Conservation (phyloP, 345 rosid genomes). For the Gossypium longicalyx region DNA sequence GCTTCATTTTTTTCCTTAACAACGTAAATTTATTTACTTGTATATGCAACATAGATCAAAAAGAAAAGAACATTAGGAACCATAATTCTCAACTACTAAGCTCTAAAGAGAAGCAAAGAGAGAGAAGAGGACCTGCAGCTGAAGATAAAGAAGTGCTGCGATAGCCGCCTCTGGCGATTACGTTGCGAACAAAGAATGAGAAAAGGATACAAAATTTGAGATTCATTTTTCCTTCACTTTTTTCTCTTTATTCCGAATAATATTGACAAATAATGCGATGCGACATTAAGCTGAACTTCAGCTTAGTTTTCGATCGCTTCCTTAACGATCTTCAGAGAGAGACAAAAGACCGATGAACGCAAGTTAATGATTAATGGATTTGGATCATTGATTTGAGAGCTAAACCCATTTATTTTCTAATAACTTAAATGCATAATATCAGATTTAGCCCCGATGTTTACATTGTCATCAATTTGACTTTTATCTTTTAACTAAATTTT, state of each 20-base stretch:
- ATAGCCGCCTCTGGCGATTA: constrained; percentile 12
- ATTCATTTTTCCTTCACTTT: background rate
- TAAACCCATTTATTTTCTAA: background rate
- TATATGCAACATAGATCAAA: background rate
- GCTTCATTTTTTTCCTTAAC: background rate
- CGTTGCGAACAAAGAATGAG: background rate
- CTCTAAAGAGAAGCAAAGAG: background rate
- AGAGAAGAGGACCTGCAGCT: constrained; percentile 10
- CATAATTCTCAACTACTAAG: background rate
- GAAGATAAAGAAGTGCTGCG: background rate
- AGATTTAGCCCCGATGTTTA: no score
- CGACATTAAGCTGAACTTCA: background rate
- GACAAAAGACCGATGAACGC: background rate
- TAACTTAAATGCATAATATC: no score
- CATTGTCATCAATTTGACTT: no score
- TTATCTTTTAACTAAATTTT: no score
- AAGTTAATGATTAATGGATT: background rate
- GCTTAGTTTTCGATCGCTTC: background rate
- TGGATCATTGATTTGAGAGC: background rate
- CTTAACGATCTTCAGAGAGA: background rate
- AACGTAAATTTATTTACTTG: background rate
- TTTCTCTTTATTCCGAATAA: background rate
- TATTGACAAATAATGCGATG: background rate
- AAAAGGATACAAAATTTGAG: background rate
- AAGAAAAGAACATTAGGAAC: background rate